Base-by-base conservation (phyloP, 139 green algal species). In the Tetradesmus lagerheimii region DNA sequence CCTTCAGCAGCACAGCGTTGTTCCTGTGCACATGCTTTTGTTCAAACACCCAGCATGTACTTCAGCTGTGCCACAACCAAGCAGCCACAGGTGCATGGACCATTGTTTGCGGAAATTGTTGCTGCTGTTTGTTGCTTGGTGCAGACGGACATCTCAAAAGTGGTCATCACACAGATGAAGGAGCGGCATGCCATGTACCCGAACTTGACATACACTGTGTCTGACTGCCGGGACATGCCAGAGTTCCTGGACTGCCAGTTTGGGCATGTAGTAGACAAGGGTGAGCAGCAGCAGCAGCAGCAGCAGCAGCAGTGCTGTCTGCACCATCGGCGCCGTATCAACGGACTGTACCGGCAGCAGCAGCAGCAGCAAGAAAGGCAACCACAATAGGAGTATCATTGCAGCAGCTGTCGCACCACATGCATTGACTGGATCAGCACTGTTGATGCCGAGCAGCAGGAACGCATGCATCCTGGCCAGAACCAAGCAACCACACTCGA, bases 231-330 rank as follows among this genome's bases (percentile, higher is more conserved):
- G 11, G 35, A 80, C 18, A 92, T 92, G 89, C 27, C 88, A 78
- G 91, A 71, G 82, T 91, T 94, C 66, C 29, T 81, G 20, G 91
- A 94, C 80, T 92, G 89, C 75, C 83, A 91, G 75, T 94, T 92
- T 82, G 89, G 89, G 31, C 89, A 86, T 86, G 91, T 92, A 27
- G 66, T 94, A 25, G 91, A 94, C 78, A 94, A 94, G 47, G 91
- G 91, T 94, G 80, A 6, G 71, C 27, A 35, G 38, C 35, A 31
- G 79, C 25, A 38, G 31, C 53, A 31, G 74, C 31, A 41, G 74
- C 71, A 41, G 71, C n/a, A 39, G 0, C n/a, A 77, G n/a, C 14
- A 66, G 53, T 18, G 57, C 3, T 71, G 57, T 62, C 1, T 62
- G 8, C 47, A 23, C 20, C 12, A 62, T 18, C 2, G 47, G n/a